Evolutionary conservation across 768 basidiomycete genomes (phyloP), one percentile per base, ranked within the genome.

Genomic region (Kwoniella heveanensis): DNA sequence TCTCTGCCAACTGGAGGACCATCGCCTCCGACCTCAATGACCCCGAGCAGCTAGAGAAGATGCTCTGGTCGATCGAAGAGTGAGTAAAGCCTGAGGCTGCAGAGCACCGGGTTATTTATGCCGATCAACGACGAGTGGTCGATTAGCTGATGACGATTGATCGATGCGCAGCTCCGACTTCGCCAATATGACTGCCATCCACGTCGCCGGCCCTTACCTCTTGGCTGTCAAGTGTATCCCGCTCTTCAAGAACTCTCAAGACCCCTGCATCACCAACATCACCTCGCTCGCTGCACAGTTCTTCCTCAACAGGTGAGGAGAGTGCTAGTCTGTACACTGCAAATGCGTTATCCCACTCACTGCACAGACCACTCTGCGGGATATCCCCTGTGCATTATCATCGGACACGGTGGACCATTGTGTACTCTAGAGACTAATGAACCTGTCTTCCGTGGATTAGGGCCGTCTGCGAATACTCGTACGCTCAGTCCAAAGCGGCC

Each of bases 21-120:
- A 50, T 56, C n/a, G 47, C 57, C 1, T 17, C 27, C 30, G 62
- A 37, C 26, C 46, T 56, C 25, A 65, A 72, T 27, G 68, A 73
- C 21, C 32, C 58, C 0, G 57, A 36, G 15, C 59, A 62, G 5
- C 65, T 77, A 12, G 68, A 69, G 36, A 60, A 68, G 44, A 77
- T 72, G 72, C 71, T 77, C 8, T 70, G 65, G 55, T 70, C 69
- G 21, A 72, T 77, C 25, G 75, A 73, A 30, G 75, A 77, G 75
- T 74, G 50, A 62, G 75, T 61, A 19, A n/a, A n/a, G n/a, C n/a
- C n/a, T n/a, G n/a, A n/a, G n/a, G n/a, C n/a, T n/a, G n/a, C n/a
- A n/a, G n/a, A n/a, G n/a, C n/a, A n/a, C n/a, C n/a, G n/a, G n/a
- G n/a, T n/a, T n/a, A n/a, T n/a, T n/a, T n/a, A n/a, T n/a, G n/a